Base-by-base conservation (phyloP, 805 yeast species). In the Wickerhamiella slavikovae region DNA sequence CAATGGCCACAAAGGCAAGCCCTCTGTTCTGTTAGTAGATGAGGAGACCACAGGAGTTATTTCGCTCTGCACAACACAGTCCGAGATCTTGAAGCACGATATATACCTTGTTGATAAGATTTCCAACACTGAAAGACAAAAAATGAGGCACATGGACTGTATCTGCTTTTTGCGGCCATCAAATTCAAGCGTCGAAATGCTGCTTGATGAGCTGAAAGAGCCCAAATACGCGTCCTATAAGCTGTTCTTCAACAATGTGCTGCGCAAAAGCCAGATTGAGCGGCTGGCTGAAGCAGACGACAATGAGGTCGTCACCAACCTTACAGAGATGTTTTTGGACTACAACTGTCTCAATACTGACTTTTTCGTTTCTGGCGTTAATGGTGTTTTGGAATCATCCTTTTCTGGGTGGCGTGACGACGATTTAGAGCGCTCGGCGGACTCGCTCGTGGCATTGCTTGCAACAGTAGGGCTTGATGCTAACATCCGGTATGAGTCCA, bases 281-380 rank as follows among this genome's bases (percentile, higher is more conserved):
- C 61, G 77, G 29, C 47, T 89, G 27, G 96, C 98, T 0, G 93
- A 80, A 49, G 66, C 78, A 3, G 99, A 89, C 49, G 89, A 78
- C 44, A 60, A 71, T 42, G 96, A 85, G 47, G 68, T 70, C 7
- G 75, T 89, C 7, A 55, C 62, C 4, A 66, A 66, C 34, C 80
- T 89, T 4, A 69, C 74, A 30, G 98, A 89, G 45, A 47, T 83
- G 23, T 89, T 80, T 47, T 77, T 73, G 41, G 95, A 89, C 50
- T 83, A 74, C 47, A 60, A 68, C 37, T 70, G 78, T 5, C 52
- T 85, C 31, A 79, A 79, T 49, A 60, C 59, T 34, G 75, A 77
- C 41, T 52, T 85, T 20, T 77, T 70, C 42, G 54, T 66, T 0
- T 41, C 63, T n/a, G 38, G 38, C 8, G 14, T 30, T 9, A 27